These are phyloP conservation scores for Paxillus ammoniavirescens DNA, from an alignment of 768 basidiomycete species.

Conservation along the genomic window DNA sequence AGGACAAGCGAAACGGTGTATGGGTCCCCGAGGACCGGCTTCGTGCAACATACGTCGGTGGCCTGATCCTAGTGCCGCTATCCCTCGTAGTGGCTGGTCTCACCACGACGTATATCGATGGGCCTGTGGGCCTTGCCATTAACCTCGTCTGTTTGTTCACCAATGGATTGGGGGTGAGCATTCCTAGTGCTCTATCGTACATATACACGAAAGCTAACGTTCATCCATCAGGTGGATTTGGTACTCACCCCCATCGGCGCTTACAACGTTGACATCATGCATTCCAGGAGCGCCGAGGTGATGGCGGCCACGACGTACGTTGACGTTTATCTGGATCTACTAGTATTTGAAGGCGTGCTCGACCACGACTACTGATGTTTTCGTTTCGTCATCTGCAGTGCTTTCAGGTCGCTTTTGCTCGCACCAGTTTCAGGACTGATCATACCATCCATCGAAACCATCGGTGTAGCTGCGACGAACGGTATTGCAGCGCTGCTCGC, in stretches of 20 bases:
- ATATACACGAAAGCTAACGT: neutral
- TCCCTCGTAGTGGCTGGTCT: constrained; percentile 51
- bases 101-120: constrained; percentile 47
- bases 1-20: constrained; percentile 46
- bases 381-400: constrained; percentile 5
- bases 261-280: constrained; percentile 61
- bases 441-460: constrained; percentile 45
- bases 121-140: constrained; percentile 46
- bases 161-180: constrained; percentile 62
- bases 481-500: constrained; percentile 43
- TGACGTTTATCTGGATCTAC: neutral
- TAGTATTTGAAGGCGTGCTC: neutral
- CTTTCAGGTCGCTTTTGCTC: constrained; percentile 22
- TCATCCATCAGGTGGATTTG: constrained; percentile 46
- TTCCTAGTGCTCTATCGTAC: neutral
- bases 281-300: constrained; percentile 59
- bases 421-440: constrained; percentile 13
- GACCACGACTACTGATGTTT: too few species aligned
- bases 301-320: constrained; percentile 56
- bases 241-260: constrained; percentile 54
- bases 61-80: constrained; percentile 49
- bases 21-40: constrained; percentile 74
- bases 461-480: constrained; percentile 54
- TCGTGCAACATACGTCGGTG: constrained; percentile 47
- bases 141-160: constrained; percentile 57